Evolutionary conservation across 768 basidiomycete species (phyloP).

Genomic region (Leucocoprinus leucothites): DNA sequence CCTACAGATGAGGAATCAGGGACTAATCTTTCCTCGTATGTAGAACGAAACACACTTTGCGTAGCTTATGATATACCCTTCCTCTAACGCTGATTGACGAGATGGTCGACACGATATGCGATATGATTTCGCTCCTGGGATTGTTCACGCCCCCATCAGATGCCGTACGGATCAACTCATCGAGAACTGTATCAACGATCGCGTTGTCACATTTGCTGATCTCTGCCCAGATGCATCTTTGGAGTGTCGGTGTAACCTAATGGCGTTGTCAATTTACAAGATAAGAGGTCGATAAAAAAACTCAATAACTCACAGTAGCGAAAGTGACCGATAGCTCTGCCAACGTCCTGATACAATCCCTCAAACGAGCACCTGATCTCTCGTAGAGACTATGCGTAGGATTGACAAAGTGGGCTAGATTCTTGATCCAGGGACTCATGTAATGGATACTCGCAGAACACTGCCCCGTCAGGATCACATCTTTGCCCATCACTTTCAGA

Average conservation of each 20-base stretch:
- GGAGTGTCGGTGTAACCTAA: conserved; percentile 64
- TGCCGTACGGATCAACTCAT: conserved; percentile 78
- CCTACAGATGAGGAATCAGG: conserved; percentile 33
- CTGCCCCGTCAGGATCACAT: conserved; percentile 33
- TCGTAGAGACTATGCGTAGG: conserved; percentile 68
- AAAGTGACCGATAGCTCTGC: conserved; percentile 73
- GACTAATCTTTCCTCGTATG: background rate
- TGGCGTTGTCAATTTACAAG: conserved; percentile 4
- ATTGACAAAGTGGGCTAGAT: conserved; percentile 68
- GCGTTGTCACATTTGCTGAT: conserved; percentile 65
- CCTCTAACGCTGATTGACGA: conserved; percentile 79
- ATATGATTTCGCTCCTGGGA: conserved; percentile 69
- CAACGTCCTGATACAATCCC: conserved; percentile 78
- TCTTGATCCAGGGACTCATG: conserved; percentile 86
- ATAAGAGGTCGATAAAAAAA: background rate
- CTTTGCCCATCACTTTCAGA: conserved; percentile 49
- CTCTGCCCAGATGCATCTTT: conserved; percentile 76
- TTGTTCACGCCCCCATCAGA: conserved; percentile 82
- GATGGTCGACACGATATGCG: conserved; percentile 68
- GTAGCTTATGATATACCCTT: conserved; percentile 71
- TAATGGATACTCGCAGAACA: conserved; percentile 77
- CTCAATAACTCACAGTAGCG: conserved; percentile 50
- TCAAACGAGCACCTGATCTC: conserved; percentile 67
- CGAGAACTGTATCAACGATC: conserved; percentile 70
- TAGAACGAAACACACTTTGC: conserved; percentile 50